Percentiles rank a stretch among this genome's conserved stretches.
Conservation (phyloP, 345 rosid species). For the Euphorbia peplus region DNA sequence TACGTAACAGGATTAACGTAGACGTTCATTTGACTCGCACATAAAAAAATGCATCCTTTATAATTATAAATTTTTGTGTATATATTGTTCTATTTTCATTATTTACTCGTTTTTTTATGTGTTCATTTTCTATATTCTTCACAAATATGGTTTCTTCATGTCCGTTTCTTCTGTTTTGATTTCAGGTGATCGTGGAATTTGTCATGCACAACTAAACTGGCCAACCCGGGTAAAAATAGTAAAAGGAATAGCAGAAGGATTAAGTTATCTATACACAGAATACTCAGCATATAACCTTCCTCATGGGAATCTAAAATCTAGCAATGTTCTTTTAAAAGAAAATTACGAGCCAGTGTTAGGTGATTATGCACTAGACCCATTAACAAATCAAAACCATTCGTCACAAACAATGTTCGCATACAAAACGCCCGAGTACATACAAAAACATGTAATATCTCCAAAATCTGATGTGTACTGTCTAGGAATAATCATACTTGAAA, state of each 20-base stretch:
- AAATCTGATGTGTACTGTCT: constrained; percentile 29
- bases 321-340: constrained; percentile 24
- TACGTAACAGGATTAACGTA: constrained; percentile 26
- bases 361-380: constrained; percentile 27
- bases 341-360: constrained; percentile 16
- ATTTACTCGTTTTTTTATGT: too few species aligned
- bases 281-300: constrained; percentile 21
- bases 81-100: too few species aligned
- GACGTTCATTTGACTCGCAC: too few species aligned
- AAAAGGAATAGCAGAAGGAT: constrained; percentile 28
- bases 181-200: constrained; percentile 30
- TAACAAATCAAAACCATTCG: constrained; percentile 16
- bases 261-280: constrained; percentile 18
- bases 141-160: too few species aligned
- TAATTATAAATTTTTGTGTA: too few species aligned
- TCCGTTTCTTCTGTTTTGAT: too few species aligned
- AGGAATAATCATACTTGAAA: constrained; percentile 27
- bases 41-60: too few species aligned
- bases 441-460: constrained; percentile 11
- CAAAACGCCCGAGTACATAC: constrained; percentile 25
- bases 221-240: constrained; percentile 21
- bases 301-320: constrained; percentile 34
- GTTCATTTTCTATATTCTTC: too few species aligned
- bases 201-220: constrained; percentile 27
- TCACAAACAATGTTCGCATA: constrained; percentile 27